phyloP scores from a whole-genome alignment of 2,329 filamentous ascomycete species.

The Mariannaea sp. region DNA sequence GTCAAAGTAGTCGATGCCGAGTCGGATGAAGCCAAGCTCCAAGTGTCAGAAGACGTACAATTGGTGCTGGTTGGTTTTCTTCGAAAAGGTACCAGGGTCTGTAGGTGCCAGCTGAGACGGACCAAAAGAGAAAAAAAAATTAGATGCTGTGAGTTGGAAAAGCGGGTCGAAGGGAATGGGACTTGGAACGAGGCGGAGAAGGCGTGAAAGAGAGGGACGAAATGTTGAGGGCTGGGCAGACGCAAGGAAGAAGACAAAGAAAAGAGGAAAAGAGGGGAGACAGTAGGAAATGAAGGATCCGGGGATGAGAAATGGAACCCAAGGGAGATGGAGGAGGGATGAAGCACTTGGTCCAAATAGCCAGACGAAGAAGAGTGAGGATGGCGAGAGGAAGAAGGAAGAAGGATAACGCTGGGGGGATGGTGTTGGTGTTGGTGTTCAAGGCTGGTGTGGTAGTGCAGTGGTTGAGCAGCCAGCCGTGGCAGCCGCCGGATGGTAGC shows the following conservation, averaged over 20 bases:
- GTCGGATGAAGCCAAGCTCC: conserved; percentile 16
- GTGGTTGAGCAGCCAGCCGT: no score
- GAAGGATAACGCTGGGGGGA: background rate
- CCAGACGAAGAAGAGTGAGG: background rate
- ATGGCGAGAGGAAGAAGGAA: background rate
- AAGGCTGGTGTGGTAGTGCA: no score
- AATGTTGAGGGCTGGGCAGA: background rate
- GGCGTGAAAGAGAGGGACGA: background rate
- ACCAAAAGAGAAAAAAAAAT: conserved; percentile 24
- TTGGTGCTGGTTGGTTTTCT: conserved; percentile 28
- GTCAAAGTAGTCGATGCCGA: conserved; percentile 21
- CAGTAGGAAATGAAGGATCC: background rate
- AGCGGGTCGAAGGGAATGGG: conserved; percentile 9
- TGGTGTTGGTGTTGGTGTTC: background rate
- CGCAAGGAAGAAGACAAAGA: background rate
- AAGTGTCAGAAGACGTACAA: conserved; percentile 32
- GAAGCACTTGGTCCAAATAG: background rate
- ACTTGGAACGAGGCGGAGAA: background rate
- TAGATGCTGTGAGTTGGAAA: conserved; percentile 16
- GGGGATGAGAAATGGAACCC: background rate
- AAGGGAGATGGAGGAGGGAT: background rate
- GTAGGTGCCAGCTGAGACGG: conserved; percentile 28
- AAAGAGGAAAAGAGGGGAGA: background rate
- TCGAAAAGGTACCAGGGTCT: conserved; percentile 31
- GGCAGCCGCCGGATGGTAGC: no score